These are phyloP conservation scores for Ascosphaera apis DNA, from an alignment of 2,329 filamentous ascomycete genomes.

Conservation along the genomic window DNA sequence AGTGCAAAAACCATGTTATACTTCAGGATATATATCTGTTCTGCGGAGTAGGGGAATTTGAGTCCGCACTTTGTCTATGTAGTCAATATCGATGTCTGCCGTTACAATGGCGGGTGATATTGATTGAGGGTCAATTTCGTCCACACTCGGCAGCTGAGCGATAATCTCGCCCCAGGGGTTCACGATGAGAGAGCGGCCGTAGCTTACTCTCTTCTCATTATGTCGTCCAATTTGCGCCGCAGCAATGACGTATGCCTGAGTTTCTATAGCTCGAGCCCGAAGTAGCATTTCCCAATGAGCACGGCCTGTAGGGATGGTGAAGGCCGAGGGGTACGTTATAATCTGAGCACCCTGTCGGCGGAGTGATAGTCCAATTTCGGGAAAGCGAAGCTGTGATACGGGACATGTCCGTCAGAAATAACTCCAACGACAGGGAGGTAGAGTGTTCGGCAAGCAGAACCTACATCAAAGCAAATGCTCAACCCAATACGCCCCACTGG, in stretches of 20 bases:
- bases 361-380: conserved; percentile 48
- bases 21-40: conserved; percentile 26
- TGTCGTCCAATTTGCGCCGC: conserved; percentile 60
- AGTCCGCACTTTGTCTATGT: conserved; percentile 28
- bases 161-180: conserved; percentile 68
- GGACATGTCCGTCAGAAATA: no score
- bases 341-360: conserved; percentile 46
- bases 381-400: conserved; percentile 42
- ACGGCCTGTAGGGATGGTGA: conserved; percentile 62
- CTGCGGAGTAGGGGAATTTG: conserved; percentile 35
- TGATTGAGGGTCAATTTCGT: conserved; percentile 8
- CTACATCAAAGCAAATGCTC: conserved; percentile 67
- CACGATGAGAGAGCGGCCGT: conserved; percentile 67
- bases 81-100: conserved; percentile 31
- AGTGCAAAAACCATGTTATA: no score
- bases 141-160: conserved; percentile 29
- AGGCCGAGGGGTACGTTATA: conserved; percentile 71
- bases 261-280: conserved; percentile 65
- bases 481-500: conserved; percentile 52
- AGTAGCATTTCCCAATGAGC: conserved; percentile 73
- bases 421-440: background rate
- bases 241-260: conserved; percentile 67
- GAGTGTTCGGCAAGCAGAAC: conserved; percentile 8
- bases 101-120: conserved; percentile 20
- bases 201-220: conserved; percentile 56